phyloP scores from a whole-genome alignment of 768 basidiomycete species.

The Tricholoma saponaceum region DNA sequence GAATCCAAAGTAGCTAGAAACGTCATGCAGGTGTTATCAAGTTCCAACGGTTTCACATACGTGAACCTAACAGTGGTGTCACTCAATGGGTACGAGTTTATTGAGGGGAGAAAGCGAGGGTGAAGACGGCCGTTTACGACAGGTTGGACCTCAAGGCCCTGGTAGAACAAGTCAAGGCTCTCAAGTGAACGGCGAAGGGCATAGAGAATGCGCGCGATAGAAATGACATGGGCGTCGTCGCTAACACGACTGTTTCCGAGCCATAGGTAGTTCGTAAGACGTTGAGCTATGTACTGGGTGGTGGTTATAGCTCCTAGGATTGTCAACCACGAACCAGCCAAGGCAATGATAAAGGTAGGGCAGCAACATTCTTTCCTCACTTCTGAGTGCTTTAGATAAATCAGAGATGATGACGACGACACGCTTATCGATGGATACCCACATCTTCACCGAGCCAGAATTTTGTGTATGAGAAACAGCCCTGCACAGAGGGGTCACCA shows the following conservation, averaged over 20 bases:
- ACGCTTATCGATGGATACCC: not conserved
- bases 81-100: slow-evolving; percentile 1
- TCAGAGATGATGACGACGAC: not conserved
- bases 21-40: slow-evolving; percentile 2
- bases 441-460: slow-evolving; percentile 6
- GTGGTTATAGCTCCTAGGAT: slow-evolving; percentile 30
- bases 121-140: slow-evolving; percentile 4
- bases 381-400: slow-evolving; percentile 9
- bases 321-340: slow-evolving; percentile 27
- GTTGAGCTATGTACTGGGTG: slow-evolving; percentile 22
- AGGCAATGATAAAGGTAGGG: slow-evolving; percentile 28
- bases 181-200: slow-evolving; percentile 17
- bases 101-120: slow-evolving; percentile 20
- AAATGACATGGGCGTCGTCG: slow-evolving; percentile 15
- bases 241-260: slow-evolving; percentile 15
- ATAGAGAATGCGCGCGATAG: slow-evolving; percentile 19
- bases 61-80: not conserved
- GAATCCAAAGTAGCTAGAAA: slow-evolving; percentile 6
- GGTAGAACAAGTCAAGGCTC: slow-evolving; percentile 18
- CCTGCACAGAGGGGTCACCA: slow-evolving; percentile 20
- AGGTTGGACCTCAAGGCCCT: slow-evolving; percentile 1
- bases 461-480: slow-evolving; percentile 13
- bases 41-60: slow-evolving; percentile 1
- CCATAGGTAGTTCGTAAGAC: slow-evolving; percentile 31
- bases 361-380: slow-evolving; percentile 19